phyloP scores from a whole-genome alignment of 176 grass and related monocot genomes.

The Aegilops umbellulata region DNA sequence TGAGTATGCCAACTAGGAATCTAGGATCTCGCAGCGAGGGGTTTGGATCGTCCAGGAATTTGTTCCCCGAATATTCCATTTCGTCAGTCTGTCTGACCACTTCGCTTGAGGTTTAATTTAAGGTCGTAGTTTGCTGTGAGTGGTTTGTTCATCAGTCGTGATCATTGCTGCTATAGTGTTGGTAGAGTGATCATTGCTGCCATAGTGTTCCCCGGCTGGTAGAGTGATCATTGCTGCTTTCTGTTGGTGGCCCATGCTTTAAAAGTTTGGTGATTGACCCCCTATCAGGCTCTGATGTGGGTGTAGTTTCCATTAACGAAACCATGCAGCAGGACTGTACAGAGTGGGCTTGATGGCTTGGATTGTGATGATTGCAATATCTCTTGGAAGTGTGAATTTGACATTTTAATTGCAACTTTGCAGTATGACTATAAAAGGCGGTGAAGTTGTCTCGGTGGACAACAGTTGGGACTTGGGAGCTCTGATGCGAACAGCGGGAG shows the following conservation, averaged over 20 bases:
- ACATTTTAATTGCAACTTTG: background rate
- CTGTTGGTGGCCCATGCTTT: background rate
- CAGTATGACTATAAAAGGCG: background rate
- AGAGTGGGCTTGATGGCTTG: background rate
- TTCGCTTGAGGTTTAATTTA: background rate
- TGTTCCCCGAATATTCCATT: constrained; percentile 13
- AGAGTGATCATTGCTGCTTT: background rate
- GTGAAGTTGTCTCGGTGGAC: background rate
- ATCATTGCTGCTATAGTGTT: background rate
- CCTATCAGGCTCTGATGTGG: background rate
- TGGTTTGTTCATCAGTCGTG: background rate
- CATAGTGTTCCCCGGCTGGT: background rate
- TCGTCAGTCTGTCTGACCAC: background rate
- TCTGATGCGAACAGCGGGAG: background rate
- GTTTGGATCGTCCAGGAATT: background rate
- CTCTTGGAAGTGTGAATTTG: background rate
- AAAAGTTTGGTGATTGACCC: background rate
- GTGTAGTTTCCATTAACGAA: background rate
- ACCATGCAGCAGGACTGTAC: background rate
- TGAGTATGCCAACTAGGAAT: background rate
- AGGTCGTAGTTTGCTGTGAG: background rate
- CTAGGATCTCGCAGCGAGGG: constrained; percentile 13
- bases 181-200: background rate
- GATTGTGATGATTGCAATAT: background rate
- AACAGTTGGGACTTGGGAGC: background rate